Conservation (phyloP, 306 rosid genomes). For the Fragaria vesca region DNA sequence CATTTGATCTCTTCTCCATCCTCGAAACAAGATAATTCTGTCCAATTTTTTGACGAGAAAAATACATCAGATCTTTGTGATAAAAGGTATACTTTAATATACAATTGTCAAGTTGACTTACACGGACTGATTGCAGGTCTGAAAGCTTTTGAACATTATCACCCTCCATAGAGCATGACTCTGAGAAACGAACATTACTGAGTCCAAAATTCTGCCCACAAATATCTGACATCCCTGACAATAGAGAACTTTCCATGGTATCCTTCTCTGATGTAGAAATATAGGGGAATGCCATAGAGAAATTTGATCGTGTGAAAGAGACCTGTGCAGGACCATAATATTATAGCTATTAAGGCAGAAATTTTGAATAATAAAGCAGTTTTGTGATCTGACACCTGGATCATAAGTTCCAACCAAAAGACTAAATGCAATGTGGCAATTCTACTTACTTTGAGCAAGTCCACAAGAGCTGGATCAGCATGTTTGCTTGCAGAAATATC, state of each 20-base stretch:
- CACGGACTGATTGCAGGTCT: constrained; percentile 59
- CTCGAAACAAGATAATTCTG: constrained; percentile 78
- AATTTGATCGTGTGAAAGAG: constrained; percentile 70
- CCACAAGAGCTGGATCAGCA: constrained; percentile 58
- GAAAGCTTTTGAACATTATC: constrained; percentile 42
- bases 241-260: constrained; percentile 54
- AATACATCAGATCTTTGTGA: constrained; percentile 32
- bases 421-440: constrained; percentile 17
- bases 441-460: constrained; percentile 69
- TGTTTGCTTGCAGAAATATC: constrained; percentile 55
- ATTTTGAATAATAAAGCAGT: not conserved
- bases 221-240: constrained; percentile 69
- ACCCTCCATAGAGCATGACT: constrained; percentile 58
- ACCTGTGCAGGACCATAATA: constrained; percentile 45
- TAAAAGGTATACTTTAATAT: constrained; percentile 29
- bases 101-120: constrained; percentile 39
- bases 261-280: constrained; percentile 68
- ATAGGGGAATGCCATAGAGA: constrained; percentile 92
- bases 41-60: constrained; percentile 19
- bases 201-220: constrained; percentile 66
- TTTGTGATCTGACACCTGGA: constrained; percentile 1
- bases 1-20: constrained; percentile 46
- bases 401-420: constrained; percentile 10
- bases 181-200: constrained; percentile 50
- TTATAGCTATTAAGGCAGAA: constrained; percentile 25